A percentile compares a stretch with the other conserved stretches of the same genome.
These are phyloP conservation scores for Termitomyces sp. DNA, from an alignment of 1,284 basidiomycete genomes.

Conservation along the genomic window DNA sequence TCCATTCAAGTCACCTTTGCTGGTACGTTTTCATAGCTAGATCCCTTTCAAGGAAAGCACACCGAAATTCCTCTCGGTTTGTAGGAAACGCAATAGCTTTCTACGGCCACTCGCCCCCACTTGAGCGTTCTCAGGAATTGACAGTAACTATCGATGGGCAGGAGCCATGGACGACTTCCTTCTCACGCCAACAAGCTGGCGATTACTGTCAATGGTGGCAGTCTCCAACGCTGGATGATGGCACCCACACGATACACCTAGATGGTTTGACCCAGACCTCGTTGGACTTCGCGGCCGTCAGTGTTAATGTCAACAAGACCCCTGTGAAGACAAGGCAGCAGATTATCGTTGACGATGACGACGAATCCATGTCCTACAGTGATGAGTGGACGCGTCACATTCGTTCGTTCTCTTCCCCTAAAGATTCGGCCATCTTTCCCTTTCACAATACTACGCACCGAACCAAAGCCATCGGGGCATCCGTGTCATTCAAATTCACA, in stretches of 20 bases:
- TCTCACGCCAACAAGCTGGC: not conserved
- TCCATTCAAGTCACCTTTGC: not conserved
- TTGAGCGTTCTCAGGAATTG: not conserved
- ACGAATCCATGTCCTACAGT: not conserved
- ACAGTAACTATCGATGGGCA: conserved; percentile 4
- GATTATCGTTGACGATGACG: conserved; percentile 4
- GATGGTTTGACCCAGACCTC: not conserved
- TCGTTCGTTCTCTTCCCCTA: not conserved
- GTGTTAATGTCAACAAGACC: not conserved
- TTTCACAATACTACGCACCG: conserved; percentile 7
- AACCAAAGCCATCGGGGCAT: not conserved
- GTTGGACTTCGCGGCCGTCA: conserved; percentile 2
- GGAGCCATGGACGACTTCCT: not conserved
- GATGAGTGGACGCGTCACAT: not conserved
- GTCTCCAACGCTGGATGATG: not conserved
- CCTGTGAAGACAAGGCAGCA: not conserved
- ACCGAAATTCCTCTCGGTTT: not conserved
- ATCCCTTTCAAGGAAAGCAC: not conserved
- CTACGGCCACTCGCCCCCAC: not conserved
- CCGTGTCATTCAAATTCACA: not conserved
- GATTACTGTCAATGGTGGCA: conserved; percentile 10
- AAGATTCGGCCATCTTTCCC: not conserved
- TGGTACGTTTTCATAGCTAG: not conserved
- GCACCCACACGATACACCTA: not conserved
- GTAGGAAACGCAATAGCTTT: conserved; percentile 2